These are phyloP conservation scores for Thermothielavioides terrestris DNA, from an alignment of 495 filamentous ascomycete species.

Conservation along the genomic window DNA sequence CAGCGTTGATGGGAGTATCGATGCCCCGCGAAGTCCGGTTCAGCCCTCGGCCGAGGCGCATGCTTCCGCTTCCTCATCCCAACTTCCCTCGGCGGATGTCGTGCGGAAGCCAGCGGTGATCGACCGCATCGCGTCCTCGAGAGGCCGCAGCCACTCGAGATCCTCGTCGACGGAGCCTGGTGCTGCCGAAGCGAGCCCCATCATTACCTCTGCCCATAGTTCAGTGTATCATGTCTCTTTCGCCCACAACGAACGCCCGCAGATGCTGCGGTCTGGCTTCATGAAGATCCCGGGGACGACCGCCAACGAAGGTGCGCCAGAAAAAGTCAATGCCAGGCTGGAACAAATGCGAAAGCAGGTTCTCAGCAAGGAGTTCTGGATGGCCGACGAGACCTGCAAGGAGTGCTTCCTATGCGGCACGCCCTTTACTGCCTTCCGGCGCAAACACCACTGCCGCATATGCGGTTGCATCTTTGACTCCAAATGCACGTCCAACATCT, in stretches of 20 bases:
- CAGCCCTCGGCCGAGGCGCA: conserved; percentile 28
- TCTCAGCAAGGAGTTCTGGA: conserved; percentile 94
- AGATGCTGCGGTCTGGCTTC: conserved; percentile 35
- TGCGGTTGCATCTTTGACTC: conserved; percentile 97
- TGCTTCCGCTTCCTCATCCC: conserved; percentile 20
- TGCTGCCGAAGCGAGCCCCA: conserved; percentile 42
- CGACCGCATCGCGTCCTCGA: conserved; percentile 47
- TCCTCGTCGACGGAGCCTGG: conserved; percentile 55
- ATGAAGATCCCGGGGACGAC: conserved; percentile 47
- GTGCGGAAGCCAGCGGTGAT: conserved; percentile 37
- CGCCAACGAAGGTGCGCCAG: conserved; percentile 46
- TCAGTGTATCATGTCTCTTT: conserved; percentile 46
- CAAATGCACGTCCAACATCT: conserved; percentile 85
- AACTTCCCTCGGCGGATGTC: conserved; percentile 13
- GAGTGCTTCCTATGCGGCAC: conserved; percentile 91
- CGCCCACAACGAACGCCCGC: conserved; percentile 33
- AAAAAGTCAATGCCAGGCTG: conserved; percentile 51
- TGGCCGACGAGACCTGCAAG: conserved; percentile 97
- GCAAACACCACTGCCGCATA: conserved; percentile 93
- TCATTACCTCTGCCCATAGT: conserved; percentile 48
- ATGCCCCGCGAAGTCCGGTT: conserved; percentile 35
- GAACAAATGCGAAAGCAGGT: conserved; percentile 72
- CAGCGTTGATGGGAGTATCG: conserved; percentile 33
- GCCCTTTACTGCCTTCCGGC: conserved; percentile 83
- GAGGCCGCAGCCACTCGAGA: conserved; percentile 44